Percentiles rank a stretch among this genome's conserved stretches.
These are phyloP conservation scores for Globisporangium takayamanum DNA, from an alignment of 352 stramenopile species.

Conservation along the genomic window DNA sequence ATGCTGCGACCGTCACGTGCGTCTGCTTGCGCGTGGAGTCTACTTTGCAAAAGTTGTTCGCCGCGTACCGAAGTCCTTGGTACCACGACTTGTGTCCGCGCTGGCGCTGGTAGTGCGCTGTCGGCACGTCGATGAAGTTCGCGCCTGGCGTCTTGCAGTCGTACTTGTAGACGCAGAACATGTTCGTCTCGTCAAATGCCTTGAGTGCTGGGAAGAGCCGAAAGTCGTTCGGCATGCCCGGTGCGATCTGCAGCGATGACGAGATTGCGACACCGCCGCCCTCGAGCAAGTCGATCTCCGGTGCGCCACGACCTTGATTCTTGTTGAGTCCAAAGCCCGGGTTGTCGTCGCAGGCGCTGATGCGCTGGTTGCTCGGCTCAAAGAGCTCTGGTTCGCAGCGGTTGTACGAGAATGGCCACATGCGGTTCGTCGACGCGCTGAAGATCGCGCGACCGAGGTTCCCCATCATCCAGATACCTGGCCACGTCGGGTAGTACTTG, in stretches of 20 bases:
- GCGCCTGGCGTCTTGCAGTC: constrained; percentile 35
- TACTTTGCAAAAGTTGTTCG: too few species aligned
- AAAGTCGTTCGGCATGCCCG: constrained; percentile 55
- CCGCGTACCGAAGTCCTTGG: constrained; percentile 20
- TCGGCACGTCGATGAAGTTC: constrained; percentile 29
- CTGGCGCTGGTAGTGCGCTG: constrained; percentile 28
- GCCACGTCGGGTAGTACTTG: constrained; percentile 56
- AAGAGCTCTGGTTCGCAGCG: constrained; percentile 62
- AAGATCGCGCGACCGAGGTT: too few species aligned
- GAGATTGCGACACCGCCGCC: constrained; percentile 58
- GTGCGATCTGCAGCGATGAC: constrained; percentile 88
- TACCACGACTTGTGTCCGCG: constrained; percentile 68
- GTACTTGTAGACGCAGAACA: constrained; percentile 33
- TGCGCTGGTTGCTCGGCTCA: constrained; percentile 69
- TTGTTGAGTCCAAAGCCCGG: constrained; percentile 84
- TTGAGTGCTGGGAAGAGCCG: constrained; percentile 20
- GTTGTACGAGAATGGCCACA: constrained; percentile 96
- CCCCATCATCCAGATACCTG: too few species aligned
- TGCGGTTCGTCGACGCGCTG: constrained; percentile 79
- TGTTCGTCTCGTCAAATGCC: constrained; percentile 1
- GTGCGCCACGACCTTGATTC: too few species aligned
- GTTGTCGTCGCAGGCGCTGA: constrained; percentile 86
- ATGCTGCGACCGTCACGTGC: too few species aligned
- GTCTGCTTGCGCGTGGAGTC: too few species aligned
- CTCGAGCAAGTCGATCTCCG: constrained; percentile 86